Conservation (phyloP, 2,329 filamentous ascomycete species). For the Arthrinium phaeospermum region DNA sequence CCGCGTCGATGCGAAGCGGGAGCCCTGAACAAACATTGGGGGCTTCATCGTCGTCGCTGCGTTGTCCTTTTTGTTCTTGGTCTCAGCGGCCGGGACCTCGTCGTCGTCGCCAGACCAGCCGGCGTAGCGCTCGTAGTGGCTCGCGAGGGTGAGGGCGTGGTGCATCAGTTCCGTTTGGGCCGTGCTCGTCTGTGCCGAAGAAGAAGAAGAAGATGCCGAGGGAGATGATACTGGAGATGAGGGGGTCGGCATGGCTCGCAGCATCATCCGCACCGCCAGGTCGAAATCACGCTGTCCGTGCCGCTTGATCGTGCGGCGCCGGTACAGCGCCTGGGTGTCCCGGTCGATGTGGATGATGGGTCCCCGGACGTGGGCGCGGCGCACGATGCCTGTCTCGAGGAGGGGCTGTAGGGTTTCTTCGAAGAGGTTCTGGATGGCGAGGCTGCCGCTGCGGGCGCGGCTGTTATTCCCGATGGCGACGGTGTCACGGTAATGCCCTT, state of each 20-base stretch:
- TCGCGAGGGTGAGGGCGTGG: background rate
- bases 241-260: background rate
- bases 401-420: conserved; percentile 3
- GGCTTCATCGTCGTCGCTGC: background rate
- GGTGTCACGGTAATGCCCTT: no score
- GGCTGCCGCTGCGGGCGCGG: background rate
- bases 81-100: background rate
- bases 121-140: background rate
- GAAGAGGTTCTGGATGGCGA: background rate
- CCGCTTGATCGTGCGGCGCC: background rate
- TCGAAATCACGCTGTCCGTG: conserved; percentile 9
- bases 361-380: background rate
- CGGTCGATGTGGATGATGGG: background rate
- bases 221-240: background rate
- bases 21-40: background rate
- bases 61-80: background rate
- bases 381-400: conserved; percentile 2
- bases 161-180: background rate
- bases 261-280: background rate
- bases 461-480: background rate
- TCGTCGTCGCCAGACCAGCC: background rate
- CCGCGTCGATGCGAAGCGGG: background rate
- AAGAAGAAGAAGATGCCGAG: no score
- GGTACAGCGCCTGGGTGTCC: background rate
- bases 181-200: background rate